These are phyloP conservation scores for Pecoramyces ruminantium DNA, from an alignment of 192 early-diverging fungal species.

Conservation along the genomic window DNA sequence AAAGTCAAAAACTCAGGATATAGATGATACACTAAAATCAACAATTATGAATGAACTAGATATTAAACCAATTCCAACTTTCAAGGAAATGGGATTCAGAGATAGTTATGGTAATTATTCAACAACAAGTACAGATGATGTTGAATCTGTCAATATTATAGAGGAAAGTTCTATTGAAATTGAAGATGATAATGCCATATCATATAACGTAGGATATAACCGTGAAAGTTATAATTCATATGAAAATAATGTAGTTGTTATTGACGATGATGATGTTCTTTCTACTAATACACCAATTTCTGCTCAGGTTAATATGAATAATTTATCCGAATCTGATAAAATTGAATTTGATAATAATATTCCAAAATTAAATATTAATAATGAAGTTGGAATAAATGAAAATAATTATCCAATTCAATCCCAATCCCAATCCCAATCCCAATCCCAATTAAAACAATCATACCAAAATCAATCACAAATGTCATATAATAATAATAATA, in stretches of 20 bases:
- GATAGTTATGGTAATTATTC: not conserved
- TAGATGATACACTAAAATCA: not conserved
- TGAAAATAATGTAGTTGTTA: not conserved
- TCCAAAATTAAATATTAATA: not conserved
- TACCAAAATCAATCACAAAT: no score
- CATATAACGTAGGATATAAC: not conserved
- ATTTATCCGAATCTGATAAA: not conserved
- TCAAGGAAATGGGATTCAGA: not conserved
- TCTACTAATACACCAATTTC: not conserved
- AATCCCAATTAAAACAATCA: no score
- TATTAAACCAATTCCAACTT: not conserved
- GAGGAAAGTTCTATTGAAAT: not conserved
- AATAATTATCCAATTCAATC: no score
- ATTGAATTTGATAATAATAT: not conserved
- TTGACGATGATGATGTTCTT: not conserved
- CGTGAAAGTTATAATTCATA: not conserved
- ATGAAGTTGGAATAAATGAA: not conserved
- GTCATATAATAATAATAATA: no score
- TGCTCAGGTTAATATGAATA: not conserved
- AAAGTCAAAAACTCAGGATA: not conserved
- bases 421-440: no score
- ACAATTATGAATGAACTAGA: not conserved
- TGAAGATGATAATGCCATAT: not conserved
- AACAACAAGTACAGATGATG: not conserved
- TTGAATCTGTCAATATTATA: not conserved